phyloP scores from a whole-genome alignment of 1,284 basidiomycete genomes.

The Malassezia restricta region DNA sequence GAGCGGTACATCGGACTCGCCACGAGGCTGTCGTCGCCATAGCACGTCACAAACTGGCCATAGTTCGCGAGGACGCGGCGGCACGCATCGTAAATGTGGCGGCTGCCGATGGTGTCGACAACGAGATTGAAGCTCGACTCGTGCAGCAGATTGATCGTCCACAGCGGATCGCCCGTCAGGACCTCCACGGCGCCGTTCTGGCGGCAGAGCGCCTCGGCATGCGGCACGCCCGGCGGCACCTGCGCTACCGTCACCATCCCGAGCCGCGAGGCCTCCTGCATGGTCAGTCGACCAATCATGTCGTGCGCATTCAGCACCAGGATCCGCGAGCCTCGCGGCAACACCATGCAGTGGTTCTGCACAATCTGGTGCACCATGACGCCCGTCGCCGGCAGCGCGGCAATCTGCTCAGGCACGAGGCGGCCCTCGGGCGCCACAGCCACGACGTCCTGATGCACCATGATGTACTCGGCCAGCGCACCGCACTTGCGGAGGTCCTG shows the following conservation, averaged over 20 bases:
- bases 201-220: slow-evolving; percentile 43
- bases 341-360: slow-evolving; percentile 41
- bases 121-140: slow-evolving; percentile 47
- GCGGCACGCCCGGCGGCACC: slow-evolving; percentile 40
- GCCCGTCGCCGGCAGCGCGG: slow-evolving; percentile 47
- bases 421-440: slow-evolving; percentile 46
- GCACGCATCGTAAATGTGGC: slow-evolving; percentile 47
- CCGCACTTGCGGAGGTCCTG: slow-evolving; percentile 46
- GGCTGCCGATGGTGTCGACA: slow-evolving; percentile 42
- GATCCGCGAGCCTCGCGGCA: slow-evolving; percentile 44
- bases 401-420: slow-evolving; percentile 47
- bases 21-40: slow-evolving; percentile 42
- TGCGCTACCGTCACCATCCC: slow-evolving; percentile 48
- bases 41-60: slow-evolving; percentile 45
- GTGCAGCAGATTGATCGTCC: slow-evolving; percentile 47
- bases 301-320: slow-evolving; percentile 48
- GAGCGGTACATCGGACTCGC: slow-evolving; percentile 40
- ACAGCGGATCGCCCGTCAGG: slow-evolving; percentile 46
- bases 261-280: slow-evolving; percentile 45
- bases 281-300: slow-evolving; percentile 46
- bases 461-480: slow-evolving; percentile 47
- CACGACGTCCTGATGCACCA: slow-evolving; percentile 44
- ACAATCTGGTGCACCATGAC: slow-evolving; percentile 47
- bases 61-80: slow-evolving; percentile 45
- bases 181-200: slow-evolving; percentile 48